Conservation (phyloP, 768 basidiomycete species). For the Lactarius deliciosus region DNA sequence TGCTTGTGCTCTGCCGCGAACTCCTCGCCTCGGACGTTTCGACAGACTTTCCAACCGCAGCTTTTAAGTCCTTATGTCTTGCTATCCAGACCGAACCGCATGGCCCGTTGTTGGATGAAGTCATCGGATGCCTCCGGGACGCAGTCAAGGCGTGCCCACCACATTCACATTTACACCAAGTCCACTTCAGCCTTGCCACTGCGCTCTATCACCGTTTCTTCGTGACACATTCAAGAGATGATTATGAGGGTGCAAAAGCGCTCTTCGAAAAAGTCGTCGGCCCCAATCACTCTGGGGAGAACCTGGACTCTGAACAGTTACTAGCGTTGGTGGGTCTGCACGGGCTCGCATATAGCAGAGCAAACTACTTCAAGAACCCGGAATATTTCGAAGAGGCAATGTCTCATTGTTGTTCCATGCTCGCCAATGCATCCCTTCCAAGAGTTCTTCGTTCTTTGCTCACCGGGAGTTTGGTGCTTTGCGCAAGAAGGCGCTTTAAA, state of each 20-base stretch:
- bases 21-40: background rate
- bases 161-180: background rate
- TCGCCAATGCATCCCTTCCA: background rate
- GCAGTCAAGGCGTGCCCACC: background rate
- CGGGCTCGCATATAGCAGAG: background rate
- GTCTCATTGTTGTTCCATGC: background rate
- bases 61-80: no score
- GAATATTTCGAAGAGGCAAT: background rate
- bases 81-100: background rate
- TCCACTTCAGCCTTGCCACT: no score
- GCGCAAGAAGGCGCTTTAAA: background rate
- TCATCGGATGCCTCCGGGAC: background rate
- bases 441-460: background rate
- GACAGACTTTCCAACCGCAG: background rate
- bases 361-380: background rate
- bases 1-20: background rate
- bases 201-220: background rate
- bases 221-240: background rate
- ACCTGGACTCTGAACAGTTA: no score
- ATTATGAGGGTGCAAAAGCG: background rate
- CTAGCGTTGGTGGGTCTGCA: no score
- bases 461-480: background rate
- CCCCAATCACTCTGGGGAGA: background rate
- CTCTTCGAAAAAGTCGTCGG: background rate
- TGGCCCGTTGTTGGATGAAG: background rate